Evolutionary conservation across 108 stramenopile genomes (phyloP).

Genomic region (Conticribra guillardii): DNA sequence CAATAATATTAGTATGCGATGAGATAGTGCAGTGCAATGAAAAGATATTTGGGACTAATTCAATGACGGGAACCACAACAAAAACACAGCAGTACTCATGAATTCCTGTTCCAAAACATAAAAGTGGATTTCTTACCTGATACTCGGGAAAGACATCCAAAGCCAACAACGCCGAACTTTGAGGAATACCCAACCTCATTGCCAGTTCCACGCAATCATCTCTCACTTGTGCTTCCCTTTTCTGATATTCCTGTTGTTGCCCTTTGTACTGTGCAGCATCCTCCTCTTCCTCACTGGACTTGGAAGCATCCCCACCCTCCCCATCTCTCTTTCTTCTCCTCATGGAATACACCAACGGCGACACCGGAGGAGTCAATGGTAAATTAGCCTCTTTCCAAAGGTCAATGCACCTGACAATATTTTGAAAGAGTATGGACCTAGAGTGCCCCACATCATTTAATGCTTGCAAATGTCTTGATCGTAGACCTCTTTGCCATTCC

Average conservation of each 20-base stretch:
- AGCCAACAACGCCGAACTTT: constrained; percentile 55
- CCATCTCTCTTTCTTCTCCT: not conserved
- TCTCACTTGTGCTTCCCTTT: constrained; percentile 22
- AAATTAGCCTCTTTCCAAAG: constrained; percentile 65
- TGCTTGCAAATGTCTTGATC: constrained; percentile 41
- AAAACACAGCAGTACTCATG: too few species aligned
- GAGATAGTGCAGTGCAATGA: not conserved
- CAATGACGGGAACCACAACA: too few species aligned
- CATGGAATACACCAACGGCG: not conserved
- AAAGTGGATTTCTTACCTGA: constrained; percentile 36
- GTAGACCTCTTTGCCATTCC: constrained; percentile 12
- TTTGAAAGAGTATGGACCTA: constrained; percentile 40
- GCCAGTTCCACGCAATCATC: constrained; percentile 55
- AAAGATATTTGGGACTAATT: not conserved
- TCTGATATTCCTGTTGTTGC: not conserved
- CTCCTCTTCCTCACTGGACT: not conserved
- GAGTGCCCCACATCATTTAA: constrained; percentile 53
- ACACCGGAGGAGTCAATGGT: constrained; percentile 31
- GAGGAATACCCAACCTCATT: constrained; percentile 54
- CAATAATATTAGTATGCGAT: not conserved
- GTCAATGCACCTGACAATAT: constrained; percentile 62
- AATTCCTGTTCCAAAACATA: too few species aligned
- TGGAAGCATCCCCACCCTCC: not conserved
- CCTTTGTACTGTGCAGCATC: not conserved
- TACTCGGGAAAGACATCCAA: constrained; percentile 50